Percentiles rank a stretch among this genome's conserved stretches.
These are phyloP conservation scores for Pyrenophora teres DNA, from an alignment of 2,329 filamentous ascomycete species.

Conservation along the genomic window DNA sequence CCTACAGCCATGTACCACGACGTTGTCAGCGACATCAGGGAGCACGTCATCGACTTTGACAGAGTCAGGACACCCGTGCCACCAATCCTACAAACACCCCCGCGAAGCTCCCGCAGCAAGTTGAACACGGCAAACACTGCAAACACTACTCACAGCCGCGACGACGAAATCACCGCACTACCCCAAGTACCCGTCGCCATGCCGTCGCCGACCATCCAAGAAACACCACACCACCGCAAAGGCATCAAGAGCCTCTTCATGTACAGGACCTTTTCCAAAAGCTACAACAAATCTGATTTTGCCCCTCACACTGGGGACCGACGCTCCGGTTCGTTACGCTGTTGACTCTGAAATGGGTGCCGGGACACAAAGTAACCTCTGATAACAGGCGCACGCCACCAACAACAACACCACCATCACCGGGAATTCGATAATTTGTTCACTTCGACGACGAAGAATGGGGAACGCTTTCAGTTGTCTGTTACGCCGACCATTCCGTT, in stretches of 20 bases:
- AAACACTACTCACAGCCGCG: slow-evolving; percentile 11
- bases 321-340: too few relatives aligned
- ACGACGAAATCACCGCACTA: slow-evolving; percentile 25
- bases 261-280: slow-evolving; percentile 17
- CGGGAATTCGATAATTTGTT: too few relatives aligned
- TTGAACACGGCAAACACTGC: slow-evolving; percentile 4
- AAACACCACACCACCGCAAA: slow-evolving; percentile 23
- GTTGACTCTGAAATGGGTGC: too few relatives aligned
- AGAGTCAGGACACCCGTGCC: slow-evolving; percentile 24
- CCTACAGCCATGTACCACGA: slow-evolving; percentile 10
- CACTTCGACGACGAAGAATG: too few relatives aligned
- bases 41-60: slow-evolving; percentile 31
- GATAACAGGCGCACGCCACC: too few relatives aligned
- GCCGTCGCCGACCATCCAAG: not conserved
- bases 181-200: slow-evolving; percentile 10
- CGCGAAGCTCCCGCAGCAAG: slow-evolving; percentile 16
- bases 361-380: too few relatives aligned
- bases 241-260: slow-evolving; percentile 27
- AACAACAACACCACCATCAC: too few relatives aligned
- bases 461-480: too few relatives aligned
- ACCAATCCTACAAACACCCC: slow-evolving; percentile 32
- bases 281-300: not conserved
- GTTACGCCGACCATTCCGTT: too few relatives aligned
- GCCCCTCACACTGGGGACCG: too few relatives aligned
- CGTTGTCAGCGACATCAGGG: slow-evolving; percentile 29